Conservation (phyloP, 805 yeast genomes). For the Tetrapisispora pingtungensis region DNA sequence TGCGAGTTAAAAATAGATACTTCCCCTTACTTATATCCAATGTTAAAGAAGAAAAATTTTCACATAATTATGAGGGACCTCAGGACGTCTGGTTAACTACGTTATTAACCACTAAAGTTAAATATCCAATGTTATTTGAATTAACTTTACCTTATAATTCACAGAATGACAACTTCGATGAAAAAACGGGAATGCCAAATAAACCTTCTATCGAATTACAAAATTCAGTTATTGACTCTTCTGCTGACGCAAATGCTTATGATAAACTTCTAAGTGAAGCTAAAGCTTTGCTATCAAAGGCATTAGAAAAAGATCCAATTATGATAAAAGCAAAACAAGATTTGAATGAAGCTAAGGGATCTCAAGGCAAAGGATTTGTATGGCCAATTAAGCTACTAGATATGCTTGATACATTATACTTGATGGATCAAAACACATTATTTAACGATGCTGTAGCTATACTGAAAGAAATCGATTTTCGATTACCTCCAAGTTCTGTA, state of each 20-base stretch:
- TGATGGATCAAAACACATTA: conserved; percentile 36
- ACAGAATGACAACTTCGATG: not conserved
- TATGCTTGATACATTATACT: conserved; percentile 39
- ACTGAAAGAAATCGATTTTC: conserved; percentile 33
- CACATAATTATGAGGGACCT: conserved; percentile 7
- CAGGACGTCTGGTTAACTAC: not conserved
- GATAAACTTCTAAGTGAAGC: conserved; percentile 26
- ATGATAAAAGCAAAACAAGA: conserved; percentile 1
- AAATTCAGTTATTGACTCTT: conserved; percentile 1
- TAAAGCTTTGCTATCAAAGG: conserved; percentile 29
- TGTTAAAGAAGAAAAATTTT: conserved; percentile 13
- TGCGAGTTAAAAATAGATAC: conserved; percentile 31
- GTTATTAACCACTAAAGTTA: conserved; percentile 16
- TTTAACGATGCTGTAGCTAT: conserved; percentile 31
- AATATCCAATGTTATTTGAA: conserved; percentile 22
- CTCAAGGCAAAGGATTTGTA: not conserved
- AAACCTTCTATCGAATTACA: not conserved
- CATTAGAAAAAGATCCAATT: conserved; percentile 32
- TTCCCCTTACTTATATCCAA: conserved; percentile 29
- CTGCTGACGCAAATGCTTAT: conserved; percentile 2
- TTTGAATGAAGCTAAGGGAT: not conserved
- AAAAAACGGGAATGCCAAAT: not conserved
- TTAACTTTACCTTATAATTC: conserved; percentile 12
- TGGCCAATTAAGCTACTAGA: conserved; percentile 46
- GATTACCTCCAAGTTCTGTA: conserved; percentile 32